These are phyloP conservation scores for Geranium brycei DNA, from an alignment of 345 rosid species.

Conservation along the genomic window DNA sequence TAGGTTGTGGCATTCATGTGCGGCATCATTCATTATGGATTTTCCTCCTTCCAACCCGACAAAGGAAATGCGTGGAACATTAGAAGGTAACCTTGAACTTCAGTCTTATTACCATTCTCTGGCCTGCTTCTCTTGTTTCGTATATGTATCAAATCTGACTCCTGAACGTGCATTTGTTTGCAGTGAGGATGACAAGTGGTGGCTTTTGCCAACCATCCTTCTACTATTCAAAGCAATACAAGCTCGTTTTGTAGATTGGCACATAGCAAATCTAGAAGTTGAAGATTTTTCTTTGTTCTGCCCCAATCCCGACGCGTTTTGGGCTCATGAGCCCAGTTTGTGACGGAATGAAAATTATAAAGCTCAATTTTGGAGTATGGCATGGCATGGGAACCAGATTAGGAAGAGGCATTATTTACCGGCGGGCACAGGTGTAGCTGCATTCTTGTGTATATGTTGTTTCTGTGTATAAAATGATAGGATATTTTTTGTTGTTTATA, in stretches of 20 bases:
- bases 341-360: slow-evolving; percentile 16
- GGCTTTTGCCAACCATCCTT: slow-evolving; percentile 75
- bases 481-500: too few relatives aligned
- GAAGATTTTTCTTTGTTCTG: slow-evolving; percentile 69
- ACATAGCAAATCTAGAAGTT: slow-evolving; percentile 81
- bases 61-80: slow-evolving; percentile 36
- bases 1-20: slow-evolving; percentile 84
- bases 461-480: too few relatives aligned
- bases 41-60: slow-evolving; percentile 30
- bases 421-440: too few relatives aligned
- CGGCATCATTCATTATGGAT: slow-evolving; percentile 45
- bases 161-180: slow-evolving; percentile 1
- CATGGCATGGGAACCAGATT: too few relatives aligned
- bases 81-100: slow-evolving; percentile 8
- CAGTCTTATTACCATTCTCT: not conserved
- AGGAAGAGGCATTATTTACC: too few relatives aligned
- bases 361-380: too few relatives aligned
- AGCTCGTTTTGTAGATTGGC: slow-evolving; percentile 85
- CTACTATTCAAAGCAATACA: slow-evolving; percentile 56
- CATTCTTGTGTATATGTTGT: too few relatives aligned
- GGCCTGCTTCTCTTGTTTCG: not conserved
- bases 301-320: slow-evolving; percentile 79
- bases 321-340: slow-evolving; percentile 65
- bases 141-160: not conserved
- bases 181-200: slow-evolving; percentile 88